Conservation (phyloP, 176 grass and related monocot genomes). For the Cocos nucifera region DNA sequence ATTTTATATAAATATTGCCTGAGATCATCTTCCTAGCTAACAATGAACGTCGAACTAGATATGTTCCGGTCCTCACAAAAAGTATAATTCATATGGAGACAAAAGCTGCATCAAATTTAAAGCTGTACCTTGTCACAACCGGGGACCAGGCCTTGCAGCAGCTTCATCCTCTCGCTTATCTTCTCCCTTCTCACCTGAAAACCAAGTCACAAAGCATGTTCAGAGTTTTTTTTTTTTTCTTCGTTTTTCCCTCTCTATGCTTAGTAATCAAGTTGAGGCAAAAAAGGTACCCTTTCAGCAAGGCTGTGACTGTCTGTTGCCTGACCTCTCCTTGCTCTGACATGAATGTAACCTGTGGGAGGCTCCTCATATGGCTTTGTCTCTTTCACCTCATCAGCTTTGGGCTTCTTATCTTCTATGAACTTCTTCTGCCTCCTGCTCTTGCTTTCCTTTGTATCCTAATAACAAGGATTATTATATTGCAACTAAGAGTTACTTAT, state of each 20-base stretch:
- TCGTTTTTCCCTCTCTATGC: too few species aligned
- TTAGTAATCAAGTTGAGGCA: background rate
- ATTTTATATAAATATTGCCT: too few species aligned
- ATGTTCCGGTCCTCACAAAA: too few species aligned
- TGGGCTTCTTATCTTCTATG: conserved; percentile 13
- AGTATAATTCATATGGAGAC: background rate
- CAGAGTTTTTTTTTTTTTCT: background rate
- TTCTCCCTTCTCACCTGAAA: conserved; percentile 43
- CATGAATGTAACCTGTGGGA: conserved; percentile 28
- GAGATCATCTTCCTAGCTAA: too few species aligned
- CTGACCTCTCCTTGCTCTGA: conserved; percentile 36
- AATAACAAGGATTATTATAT: background rate
- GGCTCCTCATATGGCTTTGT: conserved; percentile 5
- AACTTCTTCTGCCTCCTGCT: conserved; percentile 27
- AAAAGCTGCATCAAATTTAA: background rate
- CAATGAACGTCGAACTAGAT: too few species aligned
- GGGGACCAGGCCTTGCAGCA: conserved; percentile 42
- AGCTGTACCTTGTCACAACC: conserved; percentile 34
- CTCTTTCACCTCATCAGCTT: conserved; percentile 8
- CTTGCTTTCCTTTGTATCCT: conserved; percentile 26
- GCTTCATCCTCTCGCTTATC: conserved; percentile 39
- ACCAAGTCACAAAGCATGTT: background rate
- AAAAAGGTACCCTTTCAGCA: conserved; percentile 24
- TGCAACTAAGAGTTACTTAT: background rate
- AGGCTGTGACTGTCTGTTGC: conserved; percentile 32